phyloP scores from a whole-genome alignment of 2,329 filamentous ascomycete genomes.

The Sphaerulina musiva region DNA sequence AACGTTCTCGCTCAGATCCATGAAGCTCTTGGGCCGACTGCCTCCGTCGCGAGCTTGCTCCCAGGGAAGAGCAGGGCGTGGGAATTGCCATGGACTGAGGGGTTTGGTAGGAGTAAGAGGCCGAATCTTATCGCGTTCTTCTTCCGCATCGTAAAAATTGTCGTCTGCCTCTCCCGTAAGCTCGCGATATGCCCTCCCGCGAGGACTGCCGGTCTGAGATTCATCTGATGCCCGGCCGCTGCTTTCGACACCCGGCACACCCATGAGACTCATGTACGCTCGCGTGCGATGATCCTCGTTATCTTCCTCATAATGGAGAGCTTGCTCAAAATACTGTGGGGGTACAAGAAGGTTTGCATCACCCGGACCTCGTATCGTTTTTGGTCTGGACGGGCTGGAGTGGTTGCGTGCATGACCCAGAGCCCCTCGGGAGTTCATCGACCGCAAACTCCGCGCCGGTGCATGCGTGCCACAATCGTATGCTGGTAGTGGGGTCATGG shows the following conservation, averaged over 20 bases:
- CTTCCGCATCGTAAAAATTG: neutral
- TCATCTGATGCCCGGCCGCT: neutral
- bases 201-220: conserved; percentile 1
- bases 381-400: conserved; percentile 5
- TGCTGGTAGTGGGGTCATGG: conserved; percentile 16
- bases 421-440: conserved; percentile 2
- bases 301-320: neutral
- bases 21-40: conserved; percentile 16
- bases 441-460: neutral
- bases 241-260: neutral
- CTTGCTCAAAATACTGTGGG: neutral
- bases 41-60: neutral
- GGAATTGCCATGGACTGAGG: neutral
- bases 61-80: neutral
- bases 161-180: conserved; percentile 8
- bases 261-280: neutral
- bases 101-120: conserved; percentile 7
- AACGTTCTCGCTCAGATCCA: conserved; percentile 14
- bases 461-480: conserved; percentile 11
- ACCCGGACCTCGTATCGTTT: neutral
- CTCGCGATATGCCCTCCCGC: conserved; percentile 10
- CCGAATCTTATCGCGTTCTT: conserved; percentile 13
- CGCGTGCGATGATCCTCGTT: neutral
- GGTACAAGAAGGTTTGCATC: neutral
- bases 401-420: conserved; percentile 6